Evolutionary conservation across 1,284 basidiomycete species (phyloP).

Genomic region (Ganoderma boninense): DNA sequence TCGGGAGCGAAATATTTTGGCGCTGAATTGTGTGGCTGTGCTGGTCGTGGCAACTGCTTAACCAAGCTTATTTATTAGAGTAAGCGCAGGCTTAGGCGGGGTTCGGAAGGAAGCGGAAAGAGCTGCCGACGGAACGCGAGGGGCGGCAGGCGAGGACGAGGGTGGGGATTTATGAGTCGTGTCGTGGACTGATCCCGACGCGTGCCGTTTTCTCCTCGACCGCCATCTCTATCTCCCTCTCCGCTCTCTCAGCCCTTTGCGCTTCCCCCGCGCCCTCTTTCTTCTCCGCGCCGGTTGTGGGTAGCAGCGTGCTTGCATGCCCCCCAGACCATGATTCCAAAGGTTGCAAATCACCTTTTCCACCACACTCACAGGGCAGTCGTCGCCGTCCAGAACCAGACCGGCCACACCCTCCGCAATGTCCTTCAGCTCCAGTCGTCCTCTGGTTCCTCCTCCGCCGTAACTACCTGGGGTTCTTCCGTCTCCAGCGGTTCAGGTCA

Average conservation of each 20-base stretch:
- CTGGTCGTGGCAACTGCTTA: not conserved
- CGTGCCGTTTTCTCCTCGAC: not conserved
- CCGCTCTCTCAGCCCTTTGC: not conserved
- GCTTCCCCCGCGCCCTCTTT: not conserved
- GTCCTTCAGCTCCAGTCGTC: constrained; percentile 72
- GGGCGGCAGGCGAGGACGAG: not conserved
- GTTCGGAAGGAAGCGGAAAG: constrained; percentile 8
- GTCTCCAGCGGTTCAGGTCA: constrained; percentile 68
- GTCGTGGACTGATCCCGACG: constrained; percentile 1
- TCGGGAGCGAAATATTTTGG: not conserved
- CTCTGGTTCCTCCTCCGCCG: constrained; percentile 42
- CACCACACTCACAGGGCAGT: constrained; percentile 79
- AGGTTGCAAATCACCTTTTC: constrained; percentile 78
- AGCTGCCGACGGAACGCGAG: constrained; percentile 10
- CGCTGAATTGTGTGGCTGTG: not conserved
- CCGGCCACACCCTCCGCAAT: constrained; percentile 72
- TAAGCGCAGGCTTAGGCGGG: too few relatives aligned
- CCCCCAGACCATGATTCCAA: constrained; percentile 69
- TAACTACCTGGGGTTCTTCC: constrained; percentile 49
- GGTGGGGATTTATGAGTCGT: constrained; percentile 7
- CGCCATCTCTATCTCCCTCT: not conserved
- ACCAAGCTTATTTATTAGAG: not conserved
- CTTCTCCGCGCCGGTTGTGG: constrained; percentile 8
- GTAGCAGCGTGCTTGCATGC: constrained; percentile 27
- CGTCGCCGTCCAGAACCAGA: constrained; percentile 75